Percentiles rank a stretch among this genome's conserved stretches.
Evolutionary conservation across 345 rosid genomes (phyloP).

Genomic region (Laguncularia racemosa): DNA sequence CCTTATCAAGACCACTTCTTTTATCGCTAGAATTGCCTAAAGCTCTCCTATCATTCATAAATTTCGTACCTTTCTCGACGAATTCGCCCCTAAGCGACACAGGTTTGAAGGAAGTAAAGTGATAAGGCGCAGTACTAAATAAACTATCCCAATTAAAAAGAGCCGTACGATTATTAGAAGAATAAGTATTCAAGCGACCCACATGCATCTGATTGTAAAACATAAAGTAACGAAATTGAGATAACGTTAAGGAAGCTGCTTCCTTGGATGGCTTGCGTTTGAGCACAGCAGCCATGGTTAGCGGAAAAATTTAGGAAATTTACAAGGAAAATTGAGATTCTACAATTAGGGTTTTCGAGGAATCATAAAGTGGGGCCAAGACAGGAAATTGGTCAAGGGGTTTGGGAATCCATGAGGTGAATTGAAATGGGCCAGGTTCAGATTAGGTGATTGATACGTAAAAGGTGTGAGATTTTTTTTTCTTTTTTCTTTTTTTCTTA

Average conservation of each 20-base stretch:
- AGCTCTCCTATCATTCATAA: slow-evolving; percentile 27
- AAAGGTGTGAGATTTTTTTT: too few species aligned
- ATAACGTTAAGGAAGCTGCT: slow-evolving; percentile 46
- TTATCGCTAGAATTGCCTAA: slow-evolving; percentile 5
- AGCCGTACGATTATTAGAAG: slow-evolving; percentile 15
- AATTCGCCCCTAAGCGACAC: slow-evolving; percentile 50
- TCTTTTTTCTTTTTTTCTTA: too few species aligned
- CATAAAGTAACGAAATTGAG: slow-evolving; percentile 58
- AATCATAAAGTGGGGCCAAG: slow-evolving; percentile 9
- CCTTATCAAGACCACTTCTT: slow-evolving; percentile 1
- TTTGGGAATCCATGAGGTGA: slow-evolving; percentile 1
- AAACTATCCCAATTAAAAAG: slow-evolving; percentile 42
- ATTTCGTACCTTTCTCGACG: slow-evolving; percentile 33
- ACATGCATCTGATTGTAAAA: slow-evolving; percentile 38
- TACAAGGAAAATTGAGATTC: background rate
- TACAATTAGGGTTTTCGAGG: slow-evolving; percentile 1
- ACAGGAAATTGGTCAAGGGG: slow-evolving; percentile 1
- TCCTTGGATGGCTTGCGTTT: slow-evolving; percentile 56
- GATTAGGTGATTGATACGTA: background rate
- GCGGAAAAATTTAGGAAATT: slow-evolving; percentile 1
- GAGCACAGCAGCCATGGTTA: slow-evolving; percentile 65
- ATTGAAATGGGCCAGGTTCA: slow-evolving; percentile 5
- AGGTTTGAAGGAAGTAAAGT: slow-evolving; percentile 51
- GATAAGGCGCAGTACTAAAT: slow-evolving; percentile 30
- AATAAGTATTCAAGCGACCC: slow-evolving; percentile 34